Conservation (phyloP, 2,329 filamentous ascomycete genomes). For the Colletotrichum trifolii region DNA sequence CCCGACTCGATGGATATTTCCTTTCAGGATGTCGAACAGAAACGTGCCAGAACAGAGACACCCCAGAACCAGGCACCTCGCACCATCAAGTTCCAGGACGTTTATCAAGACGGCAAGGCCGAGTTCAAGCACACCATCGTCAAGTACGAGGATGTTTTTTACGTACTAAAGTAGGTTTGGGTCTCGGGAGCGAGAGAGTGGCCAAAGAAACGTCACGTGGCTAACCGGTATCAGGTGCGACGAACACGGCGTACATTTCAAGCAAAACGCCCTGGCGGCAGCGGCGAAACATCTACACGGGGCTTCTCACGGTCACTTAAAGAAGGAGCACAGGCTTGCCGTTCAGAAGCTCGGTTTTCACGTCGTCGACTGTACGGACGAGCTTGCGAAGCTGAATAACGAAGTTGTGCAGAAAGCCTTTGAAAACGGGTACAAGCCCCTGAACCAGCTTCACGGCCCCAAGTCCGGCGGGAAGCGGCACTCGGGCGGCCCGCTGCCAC, state of each 20-base stretch:
- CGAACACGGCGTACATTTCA: slow-evolving; percentile 39
- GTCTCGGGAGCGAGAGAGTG: background rate
- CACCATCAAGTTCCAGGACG: slow-evolving; percentile 38
- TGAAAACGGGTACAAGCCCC: slow-evolving; percentile 35
- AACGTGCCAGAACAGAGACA: slow-evolving; percentile 12
- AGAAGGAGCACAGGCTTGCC: slow-evolving; percentile 27
- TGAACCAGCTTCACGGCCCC: slow-evolving; percentile 32
- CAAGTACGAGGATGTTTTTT: slow-evolving; percentile 34
- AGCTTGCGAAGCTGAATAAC: slow-evolving; percentile 35
- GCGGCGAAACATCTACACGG: slow-evolving; percentile 38
- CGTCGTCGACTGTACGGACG: slow-evolving; percentile 36
- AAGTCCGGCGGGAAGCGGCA: slow-evolving; percentile 33
- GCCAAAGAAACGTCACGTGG: background rate
- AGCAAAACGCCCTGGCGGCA: slow-evolving; percentile 29
- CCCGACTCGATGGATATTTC: slow-evolving; percentile 9
- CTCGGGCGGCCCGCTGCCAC: background rate
- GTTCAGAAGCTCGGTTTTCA: slow-evolving; percentile 34
- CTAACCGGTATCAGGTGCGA: slow-evolving; percentile 30
- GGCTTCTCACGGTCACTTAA: slow-evolving; percentile 29
- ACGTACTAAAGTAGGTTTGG: slow-evolving; percentile 34
- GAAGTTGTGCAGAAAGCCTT: slow-evolving; percentile 30
- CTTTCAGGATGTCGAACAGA: slow-evolving; percentile 4
- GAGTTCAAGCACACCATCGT: slow-evolving; percentile 38
- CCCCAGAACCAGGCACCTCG: slow-evolving; percentile 12
- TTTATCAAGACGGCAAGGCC: slow-evolving; percentile 38